phyloP scores from a whole-genome alignment of 1,139 yeast genomes.

The Ashbya aceris region DNA sequence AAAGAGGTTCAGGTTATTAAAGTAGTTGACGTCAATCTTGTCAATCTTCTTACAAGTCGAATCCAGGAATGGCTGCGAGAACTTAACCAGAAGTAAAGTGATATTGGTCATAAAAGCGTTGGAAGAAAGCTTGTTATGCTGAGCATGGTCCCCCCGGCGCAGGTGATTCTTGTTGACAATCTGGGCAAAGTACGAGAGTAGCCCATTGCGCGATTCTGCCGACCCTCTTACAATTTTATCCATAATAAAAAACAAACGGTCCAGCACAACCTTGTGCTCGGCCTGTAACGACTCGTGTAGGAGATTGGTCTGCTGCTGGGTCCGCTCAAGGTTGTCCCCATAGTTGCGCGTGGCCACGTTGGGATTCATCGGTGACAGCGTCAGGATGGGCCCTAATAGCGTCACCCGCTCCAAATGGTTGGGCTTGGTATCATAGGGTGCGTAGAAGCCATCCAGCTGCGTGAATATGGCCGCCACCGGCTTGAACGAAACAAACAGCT shows the following conservation, averaged over 20 bases:
- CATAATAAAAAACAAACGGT: slow-evolving; percentile 56
- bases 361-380: slow-evolving; percentile 62
- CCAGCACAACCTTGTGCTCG: slow-evolving; percentile 48
- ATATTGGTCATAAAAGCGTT: slow-evolving; percentile 81
- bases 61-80: slow-evolving; percentile 80
- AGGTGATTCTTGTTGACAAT: slow-evolving; percentile 74
- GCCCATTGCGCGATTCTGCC: slow-evolving; percentile 47
- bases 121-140: slow-evolving; percentile 54
- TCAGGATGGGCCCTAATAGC: slow-evolving; percentile 66
- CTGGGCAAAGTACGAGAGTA: slow-evolving; percentile 61
- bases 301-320: slow-evolving; percentile 34
- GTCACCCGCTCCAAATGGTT: slow-evolving; percentile 52
- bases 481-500: slow-evolving; percentile 52
- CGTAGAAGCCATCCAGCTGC: slow-evolving; percentile 44
- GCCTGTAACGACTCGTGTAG: slow-evolving; percentile 49
- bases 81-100: slow-evolving; percentile 52
- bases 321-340: slow-evolving; percentile 33
- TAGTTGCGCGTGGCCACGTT: slow-evolving; percentile 41
- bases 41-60: slow-evolving; percentile 56
- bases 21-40: slow-evolving; percentile 65
- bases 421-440: slow-evolving; percentile 32
- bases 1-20: slow-evolving; percentile 37
- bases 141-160: slow-evolving; percentile 80
- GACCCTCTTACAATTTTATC: slow-evolving; percentile 77
- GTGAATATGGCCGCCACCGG: slow-evolving; percentile 55